Percentiles rank a stretch among this genome's conserved stretches.
These are phyloP conservation scores for Phaseolus lunatus DNA, from an alignment of 306 rosid species.

Conservation along the genomic window DNA sequence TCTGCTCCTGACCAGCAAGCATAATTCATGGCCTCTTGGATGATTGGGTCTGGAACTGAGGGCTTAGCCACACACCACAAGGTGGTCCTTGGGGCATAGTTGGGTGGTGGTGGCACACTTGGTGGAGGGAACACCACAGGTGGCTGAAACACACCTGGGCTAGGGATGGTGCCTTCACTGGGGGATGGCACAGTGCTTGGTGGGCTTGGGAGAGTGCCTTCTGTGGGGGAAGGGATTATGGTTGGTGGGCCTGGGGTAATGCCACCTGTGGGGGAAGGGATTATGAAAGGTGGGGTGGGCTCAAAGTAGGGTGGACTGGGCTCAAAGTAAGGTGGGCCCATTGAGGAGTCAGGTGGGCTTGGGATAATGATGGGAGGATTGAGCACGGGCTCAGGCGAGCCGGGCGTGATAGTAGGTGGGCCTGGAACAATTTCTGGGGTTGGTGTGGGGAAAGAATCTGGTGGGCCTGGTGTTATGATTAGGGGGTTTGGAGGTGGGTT, in stretches of 20 bases:
- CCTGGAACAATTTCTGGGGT: slow-evolving; percentile 45
- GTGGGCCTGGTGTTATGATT: slow-evolving; percentile 47
- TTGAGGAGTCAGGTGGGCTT: slow-evolving; percentile 47
- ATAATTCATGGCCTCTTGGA: slow-evolving; percentile 92
- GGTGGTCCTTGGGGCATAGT: slow-evolving; percentile 49
- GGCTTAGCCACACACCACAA: slow-evolving; percentile 98
- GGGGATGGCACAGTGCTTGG: slow-evolving; percentile 61
- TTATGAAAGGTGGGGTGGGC: slow-evolving; percentile 29
- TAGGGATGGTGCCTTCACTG: slow-evolving; percentile 55
- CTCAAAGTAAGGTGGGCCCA: slow-evolving; percentile 56
- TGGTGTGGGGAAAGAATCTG: slow-evolving; percentile 42
- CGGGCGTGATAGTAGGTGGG: slow-evolving; percentile 40
- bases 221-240: slow-evolving; percentile 58
- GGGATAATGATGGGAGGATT: slow-evolving; percentile 54
- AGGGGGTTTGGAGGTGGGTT: slow-evolving; percentile 60
- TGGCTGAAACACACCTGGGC: slow-evolving; percentile 75
- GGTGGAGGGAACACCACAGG: slow-evolving; percentile 91
- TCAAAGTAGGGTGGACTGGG: slow-evolving; percentile 60
- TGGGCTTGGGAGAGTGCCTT: slow-evolving; percentile 55
- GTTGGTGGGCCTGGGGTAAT: slow-evolving; percentile 56
- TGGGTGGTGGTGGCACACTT: slow-evolving; percentile 64
- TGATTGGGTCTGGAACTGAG: slow-evolving; percentile 91
- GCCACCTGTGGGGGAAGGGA: slow-evolving; percentile 61
- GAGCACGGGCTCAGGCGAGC: slow-evolving; percentile 47
- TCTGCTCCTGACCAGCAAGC: slow-evolving; percentile 94